Base-by-base conservation (phyloP, 306 rosid species). In the Pyrus pyrifolia region DNA sequence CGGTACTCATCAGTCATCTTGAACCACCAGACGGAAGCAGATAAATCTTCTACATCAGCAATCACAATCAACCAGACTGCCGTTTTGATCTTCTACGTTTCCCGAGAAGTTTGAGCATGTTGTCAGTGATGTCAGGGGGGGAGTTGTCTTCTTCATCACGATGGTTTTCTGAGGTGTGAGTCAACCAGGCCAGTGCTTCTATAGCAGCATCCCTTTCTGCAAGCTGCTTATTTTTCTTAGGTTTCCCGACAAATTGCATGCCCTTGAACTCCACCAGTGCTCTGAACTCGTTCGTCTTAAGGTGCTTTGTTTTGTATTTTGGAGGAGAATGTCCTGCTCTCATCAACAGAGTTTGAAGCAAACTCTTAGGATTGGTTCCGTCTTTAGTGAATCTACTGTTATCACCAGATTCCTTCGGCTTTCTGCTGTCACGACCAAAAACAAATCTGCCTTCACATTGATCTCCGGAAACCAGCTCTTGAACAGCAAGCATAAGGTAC, bases 391-490 rank as follows among this genome's bases (percentile, higher is more conserved):
- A 92, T 63, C 85, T 90, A 75, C 69, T 84, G 55, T 84, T 82
- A 63, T 88, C 96, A 31, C 64, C 74, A 2, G 86, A 76, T 55
- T 83, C 87, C 78, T 51, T 88, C 0, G 92, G 90, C 83, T 70
- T 92, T 82, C 83, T 76, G 85, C 85, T 85, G 80, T 89, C 97
- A 52, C 98, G 91, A 68, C 98, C 98, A 77, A 95, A 95, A 9
- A 95, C 97, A 53, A 95, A 95, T 85, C 97, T 85, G 77, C 97
- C 98, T 92, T 95, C 98, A 62, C 97, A 90, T 81, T 89, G 97
- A 80, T 95, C 98, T 71, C 97, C 98, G 6, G 91, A 85, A 12
- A 89, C 90, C 45, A 95, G 85, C 79, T 90, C 98, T 76, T 86
- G 96, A 78, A 92, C 86, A 57, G 97, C 93, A 74, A 86, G 93